Conservation (phyloP, 371 early-diverging fungal genomes). For the Rhizomucor pusillus region DNA sequence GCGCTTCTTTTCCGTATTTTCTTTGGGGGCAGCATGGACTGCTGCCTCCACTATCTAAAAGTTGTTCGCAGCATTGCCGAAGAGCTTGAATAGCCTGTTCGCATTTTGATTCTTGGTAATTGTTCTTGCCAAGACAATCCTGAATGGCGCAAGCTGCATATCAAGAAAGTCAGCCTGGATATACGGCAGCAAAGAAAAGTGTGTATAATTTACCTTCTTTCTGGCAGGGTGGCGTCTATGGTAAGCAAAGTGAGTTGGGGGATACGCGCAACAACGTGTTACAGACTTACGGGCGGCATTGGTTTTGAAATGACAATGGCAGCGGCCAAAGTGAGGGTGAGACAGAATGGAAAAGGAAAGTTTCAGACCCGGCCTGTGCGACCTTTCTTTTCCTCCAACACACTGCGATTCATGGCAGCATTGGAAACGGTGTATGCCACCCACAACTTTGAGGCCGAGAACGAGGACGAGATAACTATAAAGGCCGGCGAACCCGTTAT, state of each 20-base stretch:
- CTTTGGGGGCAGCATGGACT: conserved; percentile 64
- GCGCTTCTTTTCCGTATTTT: conserved; percentile 36
- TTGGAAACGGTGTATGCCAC: conserved; percentile 59
- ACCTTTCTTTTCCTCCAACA: conserved; percentile 7
- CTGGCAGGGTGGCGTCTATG: conserved; percentile 25
- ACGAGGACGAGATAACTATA: conserved; percentile 78
- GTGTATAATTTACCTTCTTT: conserved; percentile 26
- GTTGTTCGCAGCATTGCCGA: conserved; percentile 56
- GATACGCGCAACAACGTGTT: background rate
- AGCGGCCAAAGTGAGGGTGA: background rate
- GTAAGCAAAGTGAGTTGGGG: background rate
- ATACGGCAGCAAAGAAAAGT: background rate
- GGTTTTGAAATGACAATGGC: background rate
- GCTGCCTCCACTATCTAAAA: conserved; percentile 53
- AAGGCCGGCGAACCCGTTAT: conserved; percentile 66
- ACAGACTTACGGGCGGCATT: too few relatives aligned
- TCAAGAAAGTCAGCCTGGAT: background rate
- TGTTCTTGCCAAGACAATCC: conserved; percentile 60
- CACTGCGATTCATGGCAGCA: conserved; percentile 6
- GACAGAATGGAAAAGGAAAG: conserved; percentile 1
- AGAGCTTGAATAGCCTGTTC: conserved; percentile 52
- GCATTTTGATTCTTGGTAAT: conserved; percentile 70
- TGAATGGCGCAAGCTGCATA: conserved; percentile 68
- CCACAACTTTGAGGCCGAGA: conserved; percentile 69
- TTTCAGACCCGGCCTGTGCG: background rate